Evolutionary conservation across 2,329 filamentous ascomycete species (phyloP), one percentile per base, ranked within the genome.

Genomic region (Scedosporium minutisporum): DNA sequence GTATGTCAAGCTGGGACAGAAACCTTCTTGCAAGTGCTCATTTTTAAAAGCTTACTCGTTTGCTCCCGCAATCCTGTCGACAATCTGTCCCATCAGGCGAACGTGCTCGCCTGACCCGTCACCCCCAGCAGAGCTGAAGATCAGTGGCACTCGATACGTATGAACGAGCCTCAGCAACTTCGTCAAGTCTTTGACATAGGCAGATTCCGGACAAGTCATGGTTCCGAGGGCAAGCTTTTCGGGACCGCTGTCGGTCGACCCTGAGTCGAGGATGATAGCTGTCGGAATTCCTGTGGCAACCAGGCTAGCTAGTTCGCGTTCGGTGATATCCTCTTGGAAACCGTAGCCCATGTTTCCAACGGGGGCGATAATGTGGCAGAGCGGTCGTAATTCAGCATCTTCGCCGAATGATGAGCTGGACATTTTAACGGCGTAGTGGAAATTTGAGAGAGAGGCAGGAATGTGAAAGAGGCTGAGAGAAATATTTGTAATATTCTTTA

Each of bases 341-440:
- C 80, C 79, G 63, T 80, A 82, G 4, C 80, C 79, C 6, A 82
- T 68, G 77, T 80, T 81, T 33, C 76, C 79, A 14, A 79, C 74
- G 0, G 79, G 78, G 0, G 79, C 77, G 2, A 80, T 65, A 53
- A 81, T 78, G 9, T 74, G 70, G 64, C 75, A 76, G 23, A 76
- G 57, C 2, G 57, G 27, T 6, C 27, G 12, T 10, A 41, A 16
- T 14, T 29, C 29, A 12, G 12, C 14, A 6, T 57, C 53, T 16
- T n/a, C 3, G 3, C 33, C 3, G 3, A 10, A 12, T 3, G 12
- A 38, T 38, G 33, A 38, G 44, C 18, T 14, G 16, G 44, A 6
- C 44, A 48, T 48, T 48, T n/a, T 48, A 21, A 48, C 9, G 3
- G 3, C 18, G 16, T 3, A 21, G 2, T 3, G 2, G 18, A 14